Evolutionary conservation across 2,329 filamentous ascomycete genomes (phyloP), one percentile per base, ranked within the genome.

Genomic region (Penicillium crustosum): DNA sequence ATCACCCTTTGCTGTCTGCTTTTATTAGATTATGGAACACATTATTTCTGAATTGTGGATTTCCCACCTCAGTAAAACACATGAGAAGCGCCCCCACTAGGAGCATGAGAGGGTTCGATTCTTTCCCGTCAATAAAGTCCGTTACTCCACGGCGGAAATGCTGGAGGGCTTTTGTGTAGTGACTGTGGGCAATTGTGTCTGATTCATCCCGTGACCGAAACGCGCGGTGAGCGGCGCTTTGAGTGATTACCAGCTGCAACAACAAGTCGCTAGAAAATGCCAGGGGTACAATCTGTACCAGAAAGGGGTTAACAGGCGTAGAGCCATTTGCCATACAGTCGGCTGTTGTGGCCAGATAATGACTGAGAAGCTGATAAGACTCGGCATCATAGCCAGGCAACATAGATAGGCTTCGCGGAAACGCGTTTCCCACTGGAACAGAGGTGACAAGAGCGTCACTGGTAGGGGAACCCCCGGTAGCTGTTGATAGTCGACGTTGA

Each of bases 271-370:
- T 78, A 35, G 75, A 75, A 38, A 81, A 81, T 3, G 79, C 77
- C 2, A 81, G 58, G 0, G 78, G 78, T 5, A 81, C 73, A 25
- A 81, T 72, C 51, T 80, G 77, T 27, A 75, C 74, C 19, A 80
- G 66, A 49, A 81, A 80, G 0, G 78, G 79, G 43, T 81, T 81
- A 42, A 78, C 68, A 1, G 74, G 71, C 0, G 78, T 79, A 1
- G 79, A 78, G 0, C 77, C 78, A 53, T 81, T 81, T 33, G 76
- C 78, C 78, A 81, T 80, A 50, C 77, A 79, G 43, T 76, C 75
- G 17, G 77, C 75, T 0, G 78, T 81, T 2, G 76, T 77, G 2
- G 70, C 66, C 6, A 80, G 61, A 59, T 81, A 81, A 64, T 80
- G 79, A 54, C 75, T 76, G 10, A 81, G 70, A 6, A 81, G 70